Evolutionary conservation across 257 asterid genomes (phyloP).

Genomic region (Solanum ossicruentum): DNA sequence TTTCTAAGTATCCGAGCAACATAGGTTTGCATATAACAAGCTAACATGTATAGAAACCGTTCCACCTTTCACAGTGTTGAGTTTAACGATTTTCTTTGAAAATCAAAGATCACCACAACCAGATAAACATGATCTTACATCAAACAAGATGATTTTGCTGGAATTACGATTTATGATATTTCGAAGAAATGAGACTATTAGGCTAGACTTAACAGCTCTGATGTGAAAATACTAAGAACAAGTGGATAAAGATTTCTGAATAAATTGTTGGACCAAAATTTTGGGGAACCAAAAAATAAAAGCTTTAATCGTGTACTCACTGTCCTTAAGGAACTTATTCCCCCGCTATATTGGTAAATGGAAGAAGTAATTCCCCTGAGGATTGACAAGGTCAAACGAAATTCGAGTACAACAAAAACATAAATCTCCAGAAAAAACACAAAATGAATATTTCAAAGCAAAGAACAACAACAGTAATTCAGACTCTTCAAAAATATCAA

Average conservation of each 20-base stretch:
- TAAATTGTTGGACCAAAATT: background rate
- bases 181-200: background rate
- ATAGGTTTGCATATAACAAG: background rate
- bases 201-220: background rate
- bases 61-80: background rate
- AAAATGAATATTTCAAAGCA: background rate
- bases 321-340: background rate
- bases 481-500: background rate
- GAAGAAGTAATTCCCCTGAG: background rate
- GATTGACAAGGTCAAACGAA: background rate
- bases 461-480: background rate
- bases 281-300: background rate
- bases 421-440: background rate
- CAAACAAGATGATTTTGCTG: background rate
- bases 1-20: background rate
- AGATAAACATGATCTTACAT: background rate
- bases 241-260: background rate
- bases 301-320: background rate
- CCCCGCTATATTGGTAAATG: background rate
- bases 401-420: background rate
- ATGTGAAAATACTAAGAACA: background rate
- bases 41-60: background rate
- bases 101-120: background rate
- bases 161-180: background rate
- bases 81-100: background rate